Conservation (phyloP, 1,284 basidiomycete species). For the Wallemia ichthyophaga region DNA sequence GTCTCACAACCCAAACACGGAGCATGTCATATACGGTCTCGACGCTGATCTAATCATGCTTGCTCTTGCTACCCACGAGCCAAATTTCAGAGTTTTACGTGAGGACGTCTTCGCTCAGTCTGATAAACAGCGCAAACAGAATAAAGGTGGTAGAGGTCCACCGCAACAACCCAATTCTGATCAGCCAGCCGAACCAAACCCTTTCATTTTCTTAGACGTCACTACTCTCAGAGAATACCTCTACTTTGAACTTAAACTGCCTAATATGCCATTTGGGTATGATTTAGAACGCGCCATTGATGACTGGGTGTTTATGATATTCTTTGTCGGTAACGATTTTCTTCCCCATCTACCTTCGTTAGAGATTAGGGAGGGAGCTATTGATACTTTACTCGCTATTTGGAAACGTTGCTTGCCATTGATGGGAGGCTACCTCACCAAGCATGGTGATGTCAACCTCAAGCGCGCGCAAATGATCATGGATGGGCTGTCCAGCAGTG, state of each 20-base stretch:
- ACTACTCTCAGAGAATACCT: constrained; percentile 85
- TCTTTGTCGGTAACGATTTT: constrained; percentile 99
- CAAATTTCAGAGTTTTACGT: constrained; percentile 81
- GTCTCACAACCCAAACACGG: constrained; percentile 76
- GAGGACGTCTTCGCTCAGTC: constrained; percentile 82
- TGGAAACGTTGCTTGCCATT: constrained; percentile 75
- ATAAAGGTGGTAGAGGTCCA: constrained; percentile 32
- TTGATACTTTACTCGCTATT: constrained; percentile 79
- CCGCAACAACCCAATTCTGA: constrained; percentile 24
- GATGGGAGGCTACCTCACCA: constrained; percentile 91
- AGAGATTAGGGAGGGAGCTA: constrained; percentile 96
- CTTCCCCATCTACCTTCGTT: constrained; percentile 87
- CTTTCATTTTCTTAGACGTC: constrained; percentile 98
- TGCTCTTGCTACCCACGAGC: constrained; percentile 88
- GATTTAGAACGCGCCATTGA: constrained; percentile 89
- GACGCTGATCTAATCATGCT: constrained; percentile 99
- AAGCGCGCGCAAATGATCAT: constrained; percentile 71
- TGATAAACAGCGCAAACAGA: constrained; percentile 28
- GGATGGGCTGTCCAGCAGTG: constrained; percentile 64
- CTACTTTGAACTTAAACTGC: constrained; percentile 68
- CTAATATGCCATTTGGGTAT: constrained; percentile 54
- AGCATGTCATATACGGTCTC: constrained; percentile 89
- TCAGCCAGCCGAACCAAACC: constrained; percentile 52
- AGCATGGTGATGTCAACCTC: constrained; percentile 70
- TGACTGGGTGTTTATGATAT: constrained; percentile 98